Percentiles rank a stretch among this genome's conserved stretches.
Conservation (phyloP, 805 yeast species). For the Grigorovia yakushimaensis region DNA sequence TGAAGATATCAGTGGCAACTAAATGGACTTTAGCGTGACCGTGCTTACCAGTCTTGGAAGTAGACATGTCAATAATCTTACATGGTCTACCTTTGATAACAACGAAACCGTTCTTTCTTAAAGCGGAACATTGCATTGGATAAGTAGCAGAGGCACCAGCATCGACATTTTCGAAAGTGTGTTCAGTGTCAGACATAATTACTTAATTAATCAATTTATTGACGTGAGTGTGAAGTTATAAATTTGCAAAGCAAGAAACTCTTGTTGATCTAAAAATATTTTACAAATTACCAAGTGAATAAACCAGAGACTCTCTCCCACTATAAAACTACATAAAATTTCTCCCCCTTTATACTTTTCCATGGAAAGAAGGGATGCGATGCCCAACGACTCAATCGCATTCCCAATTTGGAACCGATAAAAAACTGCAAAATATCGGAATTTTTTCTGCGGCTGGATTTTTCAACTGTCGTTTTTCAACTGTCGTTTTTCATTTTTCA, state of each 20-base stretch:
- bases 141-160: conserved; percentile 96
- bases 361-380: background rate
- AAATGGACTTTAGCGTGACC: conserved; percentile 99
- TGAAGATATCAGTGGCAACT: conserved; percentile 96
- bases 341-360: background rate
- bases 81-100: conserved; percentile 97
- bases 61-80: conserved; percentile 98
- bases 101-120: conserved; percentile 98
- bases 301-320: too few species aligned
- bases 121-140: conserved; percentile 99
- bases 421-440: background rate
- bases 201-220: too few species aligned
- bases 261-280: too few species aligned
- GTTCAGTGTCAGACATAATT: conserved; percentile 49
- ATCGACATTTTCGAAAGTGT: conserved; percentile 91
- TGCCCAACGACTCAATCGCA: background rate
- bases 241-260: too few species aligned
- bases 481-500: background rate
- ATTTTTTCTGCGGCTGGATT: background rate
- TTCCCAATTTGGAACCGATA: background rate
- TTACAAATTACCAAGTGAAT: too few species aligned
- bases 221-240: too few species aligned
- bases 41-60: conserved; percentile 99
- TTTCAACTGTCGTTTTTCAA: background rate
- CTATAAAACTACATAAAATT: background rate